phyloP scores from a whole-genome alignment of 768 basidiomycete species.

The Mycena filopes region DNA sequence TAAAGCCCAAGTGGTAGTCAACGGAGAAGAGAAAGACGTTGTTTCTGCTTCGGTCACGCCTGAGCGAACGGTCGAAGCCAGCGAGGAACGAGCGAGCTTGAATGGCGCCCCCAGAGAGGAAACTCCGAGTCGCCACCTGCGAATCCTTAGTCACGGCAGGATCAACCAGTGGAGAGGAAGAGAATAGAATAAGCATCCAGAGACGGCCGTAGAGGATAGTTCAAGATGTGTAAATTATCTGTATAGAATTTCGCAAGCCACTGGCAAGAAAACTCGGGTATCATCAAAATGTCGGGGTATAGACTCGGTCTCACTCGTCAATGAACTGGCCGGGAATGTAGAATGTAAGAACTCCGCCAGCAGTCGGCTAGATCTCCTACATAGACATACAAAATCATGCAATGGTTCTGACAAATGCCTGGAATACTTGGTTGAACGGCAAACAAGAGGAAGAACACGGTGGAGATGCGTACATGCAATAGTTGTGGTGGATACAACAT shows the following conservation, averaged over 20 bases:
- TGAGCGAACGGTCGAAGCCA: not conserved
- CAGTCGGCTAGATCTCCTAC: constrained; percentile 82
- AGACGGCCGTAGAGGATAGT: too few species aligned
- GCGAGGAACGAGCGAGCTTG: not conserved
- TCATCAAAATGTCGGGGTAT: constrained; percentile 21
- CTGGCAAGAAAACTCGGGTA: constrained; percentile 7
- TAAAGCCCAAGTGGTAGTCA: constrained; percentile 22
- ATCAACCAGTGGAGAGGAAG: not conserved
- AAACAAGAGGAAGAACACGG: not conserved
- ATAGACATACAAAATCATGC: constrained; percentile 90
- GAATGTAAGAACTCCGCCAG: constrained; percentile 88
- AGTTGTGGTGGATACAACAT: constrained; percentile 84
- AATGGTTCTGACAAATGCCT: constrained; percentile 88
- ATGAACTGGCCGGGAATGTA: constrained; percentile 71
- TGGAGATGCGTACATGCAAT: constrained; percentile 75
- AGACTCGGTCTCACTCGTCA: constrained; percentile 17
- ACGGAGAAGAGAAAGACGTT: not conserved
- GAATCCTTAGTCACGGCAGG: not conserved
- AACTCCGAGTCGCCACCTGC: not conserved
- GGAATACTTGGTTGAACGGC: not conserved
- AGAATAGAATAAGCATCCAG: not conserved
- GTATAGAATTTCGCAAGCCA: not conserved
- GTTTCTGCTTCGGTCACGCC: not conserved
- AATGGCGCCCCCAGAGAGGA: not conserved
- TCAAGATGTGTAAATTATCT: too few species aligned